Evolutionary conservation across 352 stramenopile species (phyloP).

Genomic region (Pythium biforme): DNA sequence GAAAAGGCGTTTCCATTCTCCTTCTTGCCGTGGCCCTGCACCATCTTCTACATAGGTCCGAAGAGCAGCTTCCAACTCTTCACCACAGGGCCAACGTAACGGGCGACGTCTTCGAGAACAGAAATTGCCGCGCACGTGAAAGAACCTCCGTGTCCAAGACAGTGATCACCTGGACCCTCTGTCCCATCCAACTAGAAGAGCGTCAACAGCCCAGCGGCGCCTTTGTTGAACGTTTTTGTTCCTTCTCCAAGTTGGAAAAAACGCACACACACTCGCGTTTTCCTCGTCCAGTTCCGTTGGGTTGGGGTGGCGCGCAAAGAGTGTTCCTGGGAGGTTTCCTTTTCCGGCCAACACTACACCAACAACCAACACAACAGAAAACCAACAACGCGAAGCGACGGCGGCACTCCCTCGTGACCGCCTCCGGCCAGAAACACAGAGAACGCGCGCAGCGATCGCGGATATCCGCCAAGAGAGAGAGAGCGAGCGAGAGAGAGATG

Average conservation of each 20-base stretch:
- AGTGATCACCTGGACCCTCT: too few relatives aligned
- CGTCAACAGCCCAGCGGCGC: background rate
- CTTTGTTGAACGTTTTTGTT: too few relatives aligned
- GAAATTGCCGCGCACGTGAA: background rate
- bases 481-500: constrained; percentile 1
- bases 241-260: background rate
- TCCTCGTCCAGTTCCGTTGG: too few relatives aligned
- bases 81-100: background rate
- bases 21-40: background rate
- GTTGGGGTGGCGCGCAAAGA: too few relatives aligned
- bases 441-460: too few relatives aligned
- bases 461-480: too few relatives aligned
- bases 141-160: background rate
- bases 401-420: background rate
- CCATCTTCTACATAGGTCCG: constrained; percentile 11
- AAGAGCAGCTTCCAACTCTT: constrained; percentile 3
- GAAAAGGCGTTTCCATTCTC: constrained; percentile 8
- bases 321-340: too few relatives aligned
- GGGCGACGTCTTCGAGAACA: background rate
- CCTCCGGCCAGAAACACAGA: background rate
- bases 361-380: background rate
- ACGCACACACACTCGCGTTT: too few relatives aligned
- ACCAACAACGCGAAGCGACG: too few relatives aligned
- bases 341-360: too few relatives aligned
- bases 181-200: background rate